A percentile compares a stretch with the other conserved stretches of the same genome.
Conservation (phyloP, 148 eudicot species). For the Oxyria digyna region DNA sequence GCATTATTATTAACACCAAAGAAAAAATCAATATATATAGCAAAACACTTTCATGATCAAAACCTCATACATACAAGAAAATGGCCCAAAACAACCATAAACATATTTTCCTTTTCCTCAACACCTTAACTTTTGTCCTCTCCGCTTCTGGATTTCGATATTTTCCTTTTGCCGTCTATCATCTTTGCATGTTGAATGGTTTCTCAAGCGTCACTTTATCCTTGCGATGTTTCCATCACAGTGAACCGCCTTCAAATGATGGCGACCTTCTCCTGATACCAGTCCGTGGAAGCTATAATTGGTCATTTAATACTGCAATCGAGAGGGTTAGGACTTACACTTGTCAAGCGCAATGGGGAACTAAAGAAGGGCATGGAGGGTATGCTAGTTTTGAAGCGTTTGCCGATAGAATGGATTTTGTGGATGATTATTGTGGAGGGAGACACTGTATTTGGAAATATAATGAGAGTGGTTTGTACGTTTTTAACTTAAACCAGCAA, state of each 20-base stretch:
- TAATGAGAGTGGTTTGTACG: not conserved
- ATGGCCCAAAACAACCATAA: not conserved
- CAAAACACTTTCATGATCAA: too few species aligned
- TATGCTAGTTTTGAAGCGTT: not conserved
- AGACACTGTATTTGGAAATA: not conserved
- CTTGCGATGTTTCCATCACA: not conserved
- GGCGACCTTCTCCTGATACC: not conserved
- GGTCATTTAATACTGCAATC: not conserved
- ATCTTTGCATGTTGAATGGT: not conserved
- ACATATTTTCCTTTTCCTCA: not conserved
- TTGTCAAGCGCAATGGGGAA: not conserved
- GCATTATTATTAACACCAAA: too few species aligned
- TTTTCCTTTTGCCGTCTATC: not conserved
- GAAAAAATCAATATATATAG: too few species aligned
- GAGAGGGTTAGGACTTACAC: not conserved
- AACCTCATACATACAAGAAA: too few species aligned
- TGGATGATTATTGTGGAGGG: not conserved
- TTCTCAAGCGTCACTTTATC: not conserved
- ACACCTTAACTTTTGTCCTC: not conserved
- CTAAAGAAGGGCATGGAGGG: not conserved
- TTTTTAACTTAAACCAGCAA: not conserved
- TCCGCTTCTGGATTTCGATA: not conserved
- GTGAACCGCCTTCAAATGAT: not conserved
- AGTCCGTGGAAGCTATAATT: not conserved
- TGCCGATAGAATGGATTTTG: not conserved